These are phyloP conservation scores for Amanita polypyramis DNA, from an alignment of 768 basidiomycete genomes.

Conservation along the genomic window DNA sequence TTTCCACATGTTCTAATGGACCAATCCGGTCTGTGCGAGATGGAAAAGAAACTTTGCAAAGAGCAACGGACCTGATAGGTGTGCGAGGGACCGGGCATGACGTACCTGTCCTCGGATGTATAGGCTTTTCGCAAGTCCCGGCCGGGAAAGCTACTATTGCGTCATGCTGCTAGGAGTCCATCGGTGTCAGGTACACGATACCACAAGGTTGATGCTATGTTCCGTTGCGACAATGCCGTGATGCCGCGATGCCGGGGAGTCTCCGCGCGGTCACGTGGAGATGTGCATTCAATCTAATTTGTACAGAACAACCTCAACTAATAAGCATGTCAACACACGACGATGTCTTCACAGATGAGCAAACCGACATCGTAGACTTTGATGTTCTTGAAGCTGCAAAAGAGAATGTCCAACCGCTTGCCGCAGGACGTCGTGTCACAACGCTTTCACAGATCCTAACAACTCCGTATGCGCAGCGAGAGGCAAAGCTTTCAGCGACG, in stretches of 20 bases:
- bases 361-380: slow-evolving; percentile 56
- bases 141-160: too few relatives aligned
- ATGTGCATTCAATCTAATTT: neutral
- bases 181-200: too few relatives aligned
- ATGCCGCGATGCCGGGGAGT: neutral
- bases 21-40: too few relatives aligned
- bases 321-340: slow-evolving; percentile 15
- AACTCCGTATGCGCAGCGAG: slow-evolving; percentile 71
- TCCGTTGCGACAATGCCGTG: neutral
- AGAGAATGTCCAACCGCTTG: slow-evolving; percentile 80
- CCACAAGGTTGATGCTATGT: too few relatives aligned
- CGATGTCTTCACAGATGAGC: slow-evolving; percentile 31
- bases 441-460: slow-evolving; percentile 63
- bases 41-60: neutral
- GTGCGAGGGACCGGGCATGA: too few relatives aligned
- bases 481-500: slow-evolving; percentile 54
- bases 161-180: too few relatives aligned
- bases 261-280: slow-evolving; percentile 7
- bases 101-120: neutral
- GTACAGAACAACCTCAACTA: neutral
- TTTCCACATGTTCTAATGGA: too few relatives aligned
- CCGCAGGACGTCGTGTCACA: slow-evolving; percentile 69
- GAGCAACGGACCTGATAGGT: too few relatives aligned
- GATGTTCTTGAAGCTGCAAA: slow-evolving; percentile 77
- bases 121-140: neutral